A percentile compares a stretch with the other conserved stretches of the same genome.
Conservation (phyloP, 106 monocot species). For the Dioscorea alata region DNA sequence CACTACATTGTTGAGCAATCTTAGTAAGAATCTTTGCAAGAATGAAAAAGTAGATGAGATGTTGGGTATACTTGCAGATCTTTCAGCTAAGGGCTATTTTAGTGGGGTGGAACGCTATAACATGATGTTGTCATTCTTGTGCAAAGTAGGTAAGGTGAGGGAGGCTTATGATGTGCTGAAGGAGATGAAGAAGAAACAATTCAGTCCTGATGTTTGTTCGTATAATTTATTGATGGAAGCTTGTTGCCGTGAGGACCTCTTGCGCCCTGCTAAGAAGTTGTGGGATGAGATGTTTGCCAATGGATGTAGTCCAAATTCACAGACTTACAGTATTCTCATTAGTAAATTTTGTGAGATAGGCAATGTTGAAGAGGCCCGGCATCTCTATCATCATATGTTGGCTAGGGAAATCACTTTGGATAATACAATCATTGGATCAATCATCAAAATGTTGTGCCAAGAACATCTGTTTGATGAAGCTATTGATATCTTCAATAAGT, state of each 20-base stretch:
- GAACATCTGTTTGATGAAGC: slow-evolving; percentile 44
- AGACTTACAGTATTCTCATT: slow-evolving; percentile 80
- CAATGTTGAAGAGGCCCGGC: slow-evolving; percentile 44
- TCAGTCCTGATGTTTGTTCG: slow-evolving; percentile 43
- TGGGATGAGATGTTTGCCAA: slow-evolving; percentile 97
- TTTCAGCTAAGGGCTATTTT: slow-evolving; percentile 54
- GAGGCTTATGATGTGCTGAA: slow-evolving; percentile 83
- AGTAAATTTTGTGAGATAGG: slow-evolving; percentile 51
- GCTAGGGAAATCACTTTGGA: slow-evolving; percentile 49
- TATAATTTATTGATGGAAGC: slow-evolving; percentile 85
- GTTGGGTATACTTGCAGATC: slow-evolving; percentile 41
- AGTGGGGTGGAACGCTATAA: slow-evolving; percentile 33
- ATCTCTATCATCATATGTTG: slow-evolving; percentile 61
- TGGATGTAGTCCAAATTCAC: slow-evolving; percentile 57
- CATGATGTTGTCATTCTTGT: slow-evolving; percentile 56
- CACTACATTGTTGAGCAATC: slow-evolving; percentile 24
- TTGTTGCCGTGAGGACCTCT: slow-evolving; percentile 60
- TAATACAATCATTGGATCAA: slow-evolving; percentile 27
- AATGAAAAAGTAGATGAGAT: slow-evolving; percentile 41
- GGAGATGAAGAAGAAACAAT: slow-evolving; percentile 69
- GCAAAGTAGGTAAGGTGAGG: slow-evolving; percentile 56
- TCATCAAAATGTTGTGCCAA: slow-evolving; percentile 49
- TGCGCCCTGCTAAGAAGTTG: slow-evolving; percentile 87
- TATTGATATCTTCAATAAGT: slow-evolving; percentile 35
- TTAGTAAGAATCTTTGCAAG: slow-evolving; percentile 56